Evolutionary conservation across 2,329 filamentous ascomycete species (phyloP), one percentile per base, ranked within the genome.

Genomic region (Cordyceps fumosorosea): DNA sequence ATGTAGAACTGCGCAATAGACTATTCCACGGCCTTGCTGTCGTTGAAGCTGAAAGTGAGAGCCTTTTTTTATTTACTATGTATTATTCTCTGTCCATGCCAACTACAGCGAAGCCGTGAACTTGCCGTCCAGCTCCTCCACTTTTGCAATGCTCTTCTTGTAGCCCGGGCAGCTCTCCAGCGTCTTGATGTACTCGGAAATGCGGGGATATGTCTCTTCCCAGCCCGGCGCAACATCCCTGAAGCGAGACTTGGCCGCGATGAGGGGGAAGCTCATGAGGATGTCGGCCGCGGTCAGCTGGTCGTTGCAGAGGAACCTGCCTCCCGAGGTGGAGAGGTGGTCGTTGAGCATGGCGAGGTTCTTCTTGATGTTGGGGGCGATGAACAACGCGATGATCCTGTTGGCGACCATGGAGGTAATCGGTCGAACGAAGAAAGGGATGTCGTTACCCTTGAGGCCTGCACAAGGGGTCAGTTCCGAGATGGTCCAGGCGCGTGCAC

Each of bases 371-470:
- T 82, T 84, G 65, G 81, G 82, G 56, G 77, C 69, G 60, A 83
- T 70, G 64, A 79, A 76, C 58, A 69, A 69, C 56, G 70, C 67
- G 56, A 80, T 75, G 66, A 77, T 67, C 65, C 70, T 71, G 66
- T 73, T 70, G 48, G 78, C 80, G 11, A 83, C 75, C 60, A 76
- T 66, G 20, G 72, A 68, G 3, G 81, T 81, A 62, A 85, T 73
- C 63, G 82, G 82, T 1, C 82, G 79, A 65, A 84, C 72, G 67
- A 82, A 75, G 71, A 83, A 84, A 18, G 82, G 82, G 1, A 84
- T 73, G 26, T 70, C 69, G 1, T 74, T 69, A 1, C 78, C 76
- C 64, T 78, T 80, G 65, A 84, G 73, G 29, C 66, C 78, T 80
- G 26, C 29, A 24, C 40, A n/a, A 34, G 12, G 29, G 7, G 53